Base-by-base conservation (phyloP, 345 rosid species). In the Aurinia saxatilis region DNA sequence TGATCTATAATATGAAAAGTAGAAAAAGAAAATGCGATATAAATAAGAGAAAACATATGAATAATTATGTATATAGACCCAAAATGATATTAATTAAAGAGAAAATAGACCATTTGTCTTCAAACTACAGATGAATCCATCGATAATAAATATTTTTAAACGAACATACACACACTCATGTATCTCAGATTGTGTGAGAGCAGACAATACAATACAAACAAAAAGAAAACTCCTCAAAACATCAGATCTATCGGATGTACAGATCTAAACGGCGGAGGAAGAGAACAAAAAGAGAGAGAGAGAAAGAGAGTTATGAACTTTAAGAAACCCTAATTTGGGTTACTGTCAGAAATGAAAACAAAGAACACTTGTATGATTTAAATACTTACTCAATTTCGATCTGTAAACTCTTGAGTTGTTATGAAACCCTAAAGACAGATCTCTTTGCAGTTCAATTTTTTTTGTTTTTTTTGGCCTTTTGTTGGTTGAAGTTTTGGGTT, bases 361-460 rank as follows among this genome's bases (percentile, higher is more conserved):
- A 65, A 41, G 62, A 50, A 18, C 37, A 65, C 12, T 47, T 23
- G 9, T 17, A 8, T 61, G 19, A 23, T 37, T 46, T 12, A 38
- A 39, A 38, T 8, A 57, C 70, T 64, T 72, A 71, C 75, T 51
- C 37, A 29, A 37, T 13, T 65, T 71, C 60, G 61, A 65, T 71
- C 66, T 57, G 54, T 0, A 58, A 50, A 36, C 7, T 21, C 7
- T 39, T 31, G 18, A 16, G 65, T 21, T 56, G 29, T 18, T 35
- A 27, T 42, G 55, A 65, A 71, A 65, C 62, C 71, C 75, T 50
- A 66, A 65, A 51, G 56, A 58, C 30, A 71, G 71, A 65, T 65
- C 65, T 51, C 75, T 53, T 35, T 50, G 56, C 5, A 57, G 54
- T 57, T 50, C n/a, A n/a, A 5, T 45, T n/a, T 33, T 42, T 52